Evolutionary conservation across 75 land plant species (phyloP).

Genomic region (Ceratopteris richardii): DNA sequence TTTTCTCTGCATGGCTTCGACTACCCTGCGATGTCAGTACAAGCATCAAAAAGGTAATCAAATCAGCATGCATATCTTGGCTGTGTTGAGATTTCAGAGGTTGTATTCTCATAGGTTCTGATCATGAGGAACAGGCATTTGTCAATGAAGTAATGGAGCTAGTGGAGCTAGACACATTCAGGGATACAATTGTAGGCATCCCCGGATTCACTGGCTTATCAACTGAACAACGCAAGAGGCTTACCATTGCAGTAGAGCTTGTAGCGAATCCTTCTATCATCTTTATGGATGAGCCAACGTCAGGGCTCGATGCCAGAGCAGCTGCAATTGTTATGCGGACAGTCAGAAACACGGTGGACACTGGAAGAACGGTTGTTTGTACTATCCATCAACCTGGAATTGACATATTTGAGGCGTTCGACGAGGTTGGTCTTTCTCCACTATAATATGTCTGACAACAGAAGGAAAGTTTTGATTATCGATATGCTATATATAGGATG

Average conservation of each 20-base stretch:
- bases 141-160: constrained; percentile 34
- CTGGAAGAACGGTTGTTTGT: constrained; percentile 37
- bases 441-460: not conserved
- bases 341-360: constrained; percentile 34
- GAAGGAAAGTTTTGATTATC: not conserved
- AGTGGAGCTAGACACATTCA: constrained; percentile 25
- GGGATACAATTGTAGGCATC: constrained; percentile 29
- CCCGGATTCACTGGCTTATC: constrained; percentile 40
- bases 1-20: constrained; percentile 62
- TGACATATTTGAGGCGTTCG: constrained; percentile 39
- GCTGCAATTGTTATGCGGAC: constrained; percentile 44
- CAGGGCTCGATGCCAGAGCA: constrained; percentile 38
- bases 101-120: not conserved
- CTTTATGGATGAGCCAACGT: constrained; percentile 43
- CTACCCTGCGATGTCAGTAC: constrained; percentile 32
- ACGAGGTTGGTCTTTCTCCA: constrained; percentile 17
- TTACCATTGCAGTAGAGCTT: constrained; percentile 36
- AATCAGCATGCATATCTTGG: not conserved
- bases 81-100: constrained; percentile 4
- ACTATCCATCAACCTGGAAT: constrained; percentile 39
- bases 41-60: constrained; percentile 28
- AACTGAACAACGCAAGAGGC: constrained; percentile 35
- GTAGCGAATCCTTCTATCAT: constrained; percentile 42
- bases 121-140: constrained; percentile 17
- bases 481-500: too few relatives aligned